phyloP scores from a whole-genome alignment of 202 grass and related monocot genomes.

The Saccharum hybrid region DNA sequence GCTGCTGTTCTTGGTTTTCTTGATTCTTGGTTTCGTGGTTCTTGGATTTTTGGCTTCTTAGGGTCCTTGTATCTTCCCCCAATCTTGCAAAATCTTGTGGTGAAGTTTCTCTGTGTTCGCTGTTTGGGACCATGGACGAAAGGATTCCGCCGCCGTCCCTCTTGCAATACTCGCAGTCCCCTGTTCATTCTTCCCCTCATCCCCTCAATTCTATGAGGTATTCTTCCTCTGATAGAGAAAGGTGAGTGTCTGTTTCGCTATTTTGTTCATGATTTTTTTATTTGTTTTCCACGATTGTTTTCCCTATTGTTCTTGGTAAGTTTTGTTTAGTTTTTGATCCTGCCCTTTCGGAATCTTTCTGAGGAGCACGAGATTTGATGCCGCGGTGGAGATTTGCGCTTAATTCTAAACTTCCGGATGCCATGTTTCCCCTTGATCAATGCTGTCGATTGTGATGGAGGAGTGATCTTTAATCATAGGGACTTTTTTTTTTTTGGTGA shows the following conservation, averaged over 20 bases:
- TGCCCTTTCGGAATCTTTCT: slow-evolving; percentile 41
- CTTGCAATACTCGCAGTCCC: slow-evolving; percentile 87
- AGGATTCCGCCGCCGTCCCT: slow-evolving; percentile 78
- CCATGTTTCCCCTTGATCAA: slow-evolving; percentile 42
- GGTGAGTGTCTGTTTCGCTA: slow-evolving; percentile 57
- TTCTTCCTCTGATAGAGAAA: slow-evolving; percentile 90
- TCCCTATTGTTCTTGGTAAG: slow-evolving; percentile 18
- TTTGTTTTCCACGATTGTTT: neutral
- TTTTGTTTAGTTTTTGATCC: slow-evolving; percentile 53
- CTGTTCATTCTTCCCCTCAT: slow-evolving; percentile 82
- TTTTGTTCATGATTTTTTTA: slow-evolving; percentile 37
- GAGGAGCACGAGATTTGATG: slow-evolving; percentile 57
- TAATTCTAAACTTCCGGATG: slow-evolving; percentile 40
- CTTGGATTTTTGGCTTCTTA: slow-evolving; percentile 41
- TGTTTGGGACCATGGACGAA: slow-evolving; percentile 72
- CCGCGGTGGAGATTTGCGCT: slow-evolving; percentile 44
- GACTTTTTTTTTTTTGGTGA: neutral
- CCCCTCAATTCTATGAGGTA: slow-evolving; percentile 88
- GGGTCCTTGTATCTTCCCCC: slow-evolving; percentile 29
- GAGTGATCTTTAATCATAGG: slow-evolving; percentile 49
- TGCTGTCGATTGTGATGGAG: slow-evolving; percentile 37
- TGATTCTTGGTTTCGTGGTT: slow-evolving; percentile 45
- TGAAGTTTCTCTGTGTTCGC: slow-evolving; percentile 17
- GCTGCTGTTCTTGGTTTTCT: slow-evolving; percentile 49
- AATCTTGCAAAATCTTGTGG: slow-evolving; percentile 41